Base-by-base conservation (phyloP, 1,284 basidiomycete species). In the Tremellales sp. region DNA sequence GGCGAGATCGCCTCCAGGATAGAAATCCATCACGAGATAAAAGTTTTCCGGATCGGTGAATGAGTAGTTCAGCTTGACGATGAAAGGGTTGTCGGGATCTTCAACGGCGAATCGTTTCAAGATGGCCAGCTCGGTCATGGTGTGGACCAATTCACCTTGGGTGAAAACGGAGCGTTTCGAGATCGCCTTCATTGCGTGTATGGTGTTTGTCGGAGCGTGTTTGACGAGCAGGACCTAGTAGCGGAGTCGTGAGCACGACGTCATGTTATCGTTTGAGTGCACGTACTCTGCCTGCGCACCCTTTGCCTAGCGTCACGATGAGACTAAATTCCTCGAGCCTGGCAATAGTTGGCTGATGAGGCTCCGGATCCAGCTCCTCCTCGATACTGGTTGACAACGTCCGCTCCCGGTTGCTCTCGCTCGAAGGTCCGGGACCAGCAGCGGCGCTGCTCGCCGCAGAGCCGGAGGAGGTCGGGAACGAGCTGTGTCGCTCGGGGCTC, bases 11-110 rank as follows among this genome's bases (percentile, higher is more conserved):
- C 94, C 93, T 35, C 93, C 93, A 31, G 90, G 88, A 64, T 95
- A 91, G 74, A 95, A 95, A 71, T 95, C 91, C 56, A 69, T 63
- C 21, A 69, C 67, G 37, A 72, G 58, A 57, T 91, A 95, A 49
- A 97, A 75, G 66, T 94, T 92, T 70, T 94, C 89, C 71, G 86
- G 85, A 74, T 97, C 92, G 69, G 94, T 90, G 75, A 97, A 97
- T 71, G 87, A 87, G 84, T 87, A 93, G 81, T 89, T 88, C 12
- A 97, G 79, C 67, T 86, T 87, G 48, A 95, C 89, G 47, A 97
- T 85, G 70, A 97, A 97, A 4, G 90, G 90, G 68, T 94, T 91
- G 51, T 79, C 74, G 18, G 64, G 65, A 61, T 87, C 81, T 1
- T 86, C 83, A 21, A 62, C 62, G 4, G 76, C 73, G 84, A 97